Evolutionary conservation across 1,139 yeast genomes (phyloP), one percentile per base, ranked within the genome.

Genomic region (Sugiyamaella neomexicana): DNA sequence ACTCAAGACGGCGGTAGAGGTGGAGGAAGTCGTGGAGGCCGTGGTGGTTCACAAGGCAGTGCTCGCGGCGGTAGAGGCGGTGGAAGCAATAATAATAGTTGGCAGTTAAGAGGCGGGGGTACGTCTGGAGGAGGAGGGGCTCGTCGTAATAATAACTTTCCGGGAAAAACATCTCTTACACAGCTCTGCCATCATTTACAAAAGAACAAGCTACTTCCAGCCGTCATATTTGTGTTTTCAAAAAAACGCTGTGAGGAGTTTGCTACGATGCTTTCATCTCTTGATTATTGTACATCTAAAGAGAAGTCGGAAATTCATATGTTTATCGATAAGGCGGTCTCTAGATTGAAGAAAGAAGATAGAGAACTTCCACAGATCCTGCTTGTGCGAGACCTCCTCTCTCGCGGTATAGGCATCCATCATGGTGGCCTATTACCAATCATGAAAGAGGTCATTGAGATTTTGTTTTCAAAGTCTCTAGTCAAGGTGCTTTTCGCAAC

Each of bases 391-490:
- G 96, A 89, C 37, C 76, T 93, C 77, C 74, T 93, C 42, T 80
- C 91, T 50, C 78, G 97, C 64, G 98, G 99, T 57, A 87, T 93
- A 61, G 98, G 97, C 0, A 95, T 93, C 1, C 99, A 93, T 70
- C 99, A 93, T 72, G 97, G 98, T 68, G 99, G 99, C 1, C 74
- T 93, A 54, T 75, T 93, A 56, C 99, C 99, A 0, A 93, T 93
- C 55, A 95, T 93, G 41, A 93, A 93, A 65, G 99, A 93, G 68
- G 86, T 91, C 53, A 93, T 93, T 63, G 99, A 93, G 71, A 91
- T 93, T 55, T 73, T 93, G 47, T 93, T 93, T 73, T 85, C 97
- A 0, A 85, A 81, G 64, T 83, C 96, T 0, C 77, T 93, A 52
- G 89, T 93, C 41, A 91, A 90, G 69, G 95, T 91, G 0, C 75